Conservation (phyloP, 495 filamentous ascomycete genomes). For the Aspergillus diversus region DNA sequence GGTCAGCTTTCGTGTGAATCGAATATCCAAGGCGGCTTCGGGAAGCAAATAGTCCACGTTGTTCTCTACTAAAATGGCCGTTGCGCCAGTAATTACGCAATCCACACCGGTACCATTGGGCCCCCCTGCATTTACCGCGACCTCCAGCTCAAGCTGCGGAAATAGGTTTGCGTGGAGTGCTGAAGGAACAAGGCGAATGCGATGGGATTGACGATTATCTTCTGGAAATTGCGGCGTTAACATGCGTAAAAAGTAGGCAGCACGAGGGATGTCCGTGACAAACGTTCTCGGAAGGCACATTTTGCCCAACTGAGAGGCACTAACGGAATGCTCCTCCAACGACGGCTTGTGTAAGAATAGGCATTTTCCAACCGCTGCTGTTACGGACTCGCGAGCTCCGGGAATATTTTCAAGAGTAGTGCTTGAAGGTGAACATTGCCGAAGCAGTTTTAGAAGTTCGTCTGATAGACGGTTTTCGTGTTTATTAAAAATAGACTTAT, state of each 20-base stretch:
- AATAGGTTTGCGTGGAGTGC: slow-evolving; percentile 24
- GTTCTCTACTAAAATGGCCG: slow-evolving; percentile 34
- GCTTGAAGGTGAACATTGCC: slow-evolving; percentile 10
- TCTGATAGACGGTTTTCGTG: slow-evolving; percentile 40
- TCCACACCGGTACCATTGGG: slow-evolving; percentile 3
- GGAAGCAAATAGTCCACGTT: slow-evolving; percentile 49
- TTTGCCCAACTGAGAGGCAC: slow-evolving; percentile 38
- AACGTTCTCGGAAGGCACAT: slow-evolving; percentile 38
- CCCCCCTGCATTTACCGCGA: slow-evolving; percentile 16
- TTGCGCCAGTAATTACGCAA: slow-evolving; percentile 32
- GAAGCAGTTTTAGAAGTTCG: slow-evolving; percentile 42
- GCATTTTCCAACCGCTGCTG: slow-evolving; percentile 45
- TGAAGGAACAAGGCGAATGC: slow-evolving; percentile 40
- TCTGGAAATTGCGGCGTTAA: slow-evolving; percentile 22
- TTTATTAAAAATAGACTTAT: slow-evolving; percentile 35
- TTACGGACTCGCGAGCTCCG: slow-evolving; percentile 38
- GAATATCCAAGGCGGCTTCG: slow-evolving; percentile 44
- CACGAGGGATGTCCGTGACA: slow-evolving; percentile 35
- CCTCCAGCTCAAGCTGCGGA: slow-evolving; percentile 43
- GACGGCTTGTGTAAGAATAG: slow-evolving; percentile 38
- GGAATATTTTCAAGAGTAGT: neutral
- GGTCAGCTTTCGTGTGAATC: slow-evolving; percentile 43
- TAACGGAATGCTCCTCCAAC: slow-evolving; percentile 27
- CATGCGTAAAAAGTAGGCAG: slow-evolving; percentile 32
- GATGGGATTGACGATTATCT: slow-evolving; percentile 24